Evolutionary conservation across 2,329 filamentous ascomycete genomes (phyloP), one percentile per base, ranked within the genome.

Genomic region (Monosporascus sp.): DNA sequence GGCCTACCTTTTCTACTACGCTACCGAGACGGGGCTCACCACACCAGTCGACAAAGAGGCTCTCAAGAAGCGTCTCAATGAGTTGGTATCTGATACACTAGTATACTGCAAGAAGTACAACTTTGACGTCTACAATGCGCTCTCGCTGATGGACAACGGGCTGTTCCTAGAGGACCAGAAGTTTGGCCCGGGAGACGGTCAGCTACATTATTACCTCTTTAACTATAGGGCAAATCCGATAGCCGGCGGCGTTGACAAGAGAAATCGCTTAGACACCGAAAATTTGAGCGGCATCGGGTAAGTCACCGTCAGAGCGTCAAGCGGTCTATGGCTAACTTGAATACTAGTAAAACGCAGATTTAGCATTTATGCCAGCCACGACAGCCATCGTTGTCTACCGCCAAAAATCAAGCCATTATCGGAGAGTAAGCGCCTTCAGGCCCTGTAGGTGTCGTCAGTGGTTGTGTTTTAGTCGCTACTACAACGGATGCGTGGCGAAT

Each of bases 1-100:
- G 3, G 94, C 94, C 31, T 99, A 99, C 72, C 82, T 97, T 52
- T 99, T 93, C 76, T 99, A 99, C 79, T 99, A 99, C 68, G 94
- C 89, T 53, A 88, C 88, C 6, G 90, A 96, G 64, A 76, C 82
- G 5, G 93, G 86, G 11, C 88, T 97, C 58, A 67, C 72, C 3
- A 71, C 76, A 44, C 76, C 82, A 5, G 65, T 75, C 8, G 73
- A 83, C 63, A 79, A 75, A 60, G 52, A 70, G 17, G 82, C 83
- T 31, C 78, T 95, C 60, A 92, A 92, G 74, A 75, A 78, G n/a
- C 85, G 93, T 25, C 80, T 99, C 57, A 92, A 95, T 68, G 74
- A 78, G 45, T 77, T 99, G 58, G 81, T 96, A 54, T 84, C 87
- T 62, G 94, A 99, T 69, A 89, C 89, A 1, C 78, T 99, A 51